Percentiles rank a stretch among this genome's conserved stretches.
phyloP scores from a whole-genome alignment of 345 rosid species.

The Cardamine chenopodiifolia region DNA sequence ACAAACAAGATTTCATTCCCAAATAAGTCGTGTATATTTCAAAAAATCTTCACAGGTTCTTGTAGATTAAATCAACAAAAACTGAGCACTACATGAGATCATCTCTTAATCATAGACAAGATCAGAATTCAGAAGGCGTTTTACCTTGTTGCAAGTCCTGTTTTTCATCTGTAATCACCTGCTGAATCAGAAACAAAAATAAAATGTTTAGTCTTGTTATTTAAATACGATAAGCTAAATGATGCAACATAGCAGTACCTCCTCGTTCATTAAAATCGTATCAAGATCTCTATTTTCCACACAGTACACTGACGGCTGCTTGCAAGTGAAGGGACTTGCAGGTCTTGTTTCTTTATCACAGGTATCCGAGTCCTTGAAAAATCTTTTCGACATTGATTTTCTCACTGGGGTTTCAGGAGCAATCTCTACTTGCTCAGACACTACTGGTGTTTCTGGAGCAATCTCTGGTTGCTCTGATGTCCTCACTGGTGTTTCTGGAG shows the following conservation, averaged over 20 bases:
- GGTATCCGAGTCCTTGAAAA: slow-evolving; percentile 46
- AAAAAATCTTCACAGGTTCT: neutral
- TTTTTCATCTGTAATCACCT: slow-evolving; percentile 25
- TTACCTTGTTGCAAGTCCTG: slow-evolving; percentile 42
- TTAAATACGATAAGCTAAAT: neutral
- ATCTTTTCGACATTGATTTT: slow-evolving; percentile 45
- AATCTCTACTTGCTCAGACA: slow-evolving; percentile 46
- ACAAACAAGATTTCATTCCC: slow-evolving; percentile 6
- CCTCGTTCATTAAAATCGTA: slow-evolving; percentile 51
- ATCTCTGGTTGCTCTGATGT: slow-evolving; percentile 29
- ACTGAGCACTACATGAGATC: slow-evolving; percentile 11
- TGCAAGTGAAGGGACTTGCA: slow-evolving; percentile 29
- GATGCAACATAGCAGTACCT: slow-evolving; percentile 38
- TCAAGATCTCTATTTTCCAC: slow-evolving; percentile 48
- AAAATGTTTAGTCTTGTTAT: neutral
- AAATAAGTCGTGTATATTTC: neutral
- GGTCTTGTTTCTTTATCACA: slow-evolving; percentile 33
- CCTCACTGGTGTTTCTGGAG: slow-evolving; percentile 36
- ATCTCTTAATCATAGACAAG: slow-evolving; percentile 2
- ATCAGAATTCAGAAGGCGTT: neutral
- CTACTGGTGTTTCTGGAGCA: slow-evolving; percentile 36
- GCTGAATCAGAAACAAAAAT: slow-evolving; percentile 22
- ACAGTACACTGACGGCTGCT: slow-evolving; percentile 27
- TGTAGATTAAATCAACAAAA: neutral
- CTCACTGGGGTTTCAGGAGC: slow-evolving; percentile 75